These are phyloP conservation scores for Cyclotella kingstonii DNA, from an alignment of 108 stramenopile species.

Conservation along the genomic window DNA sequence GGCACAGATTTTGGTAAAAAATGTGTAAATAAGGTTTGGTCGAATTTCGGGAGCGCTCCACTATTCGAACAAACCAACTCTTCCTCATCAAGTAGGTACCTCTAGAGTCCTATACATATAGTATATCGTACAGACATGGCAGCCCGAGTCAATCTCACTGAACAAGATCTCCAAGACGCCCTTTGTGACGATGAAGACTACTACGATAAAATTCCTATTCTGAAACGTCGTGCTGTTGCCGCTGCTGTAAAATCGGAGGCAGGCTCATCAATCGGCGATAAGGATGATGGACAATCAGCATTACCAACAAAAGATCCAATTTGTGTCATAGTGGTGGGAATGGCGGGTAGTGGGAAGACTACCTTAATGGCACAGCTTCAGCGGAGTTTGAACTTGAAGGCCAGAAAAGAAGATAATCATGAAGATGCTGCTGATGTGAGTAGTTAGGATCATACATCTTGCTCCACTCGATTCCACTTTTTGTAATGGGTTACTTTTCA, in stretches of 20 bases:
- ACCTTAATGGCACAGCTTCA: conserved; percentile 79
- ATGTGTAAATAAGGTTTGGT: no score
- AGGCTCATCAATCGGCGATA: not conserved
- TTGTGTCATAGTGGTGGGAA: conserved; percentile 86
- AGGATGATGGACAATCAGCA: no score
- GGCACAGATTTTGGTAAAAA: no score
- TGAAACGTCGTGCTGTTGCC: conserved; percentile 25
- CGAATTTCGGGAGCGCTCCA: no score
- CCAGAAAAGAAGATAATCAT: conserved; percentile 10
- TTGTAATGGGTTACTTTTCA: not conserved
- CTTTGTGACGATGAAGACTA: not conserved
- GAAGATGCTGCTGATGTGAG: conserved; percentile 11
- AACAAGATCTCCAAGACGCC: not conserved
- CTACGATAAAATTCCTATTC: conserved; percentile 27
- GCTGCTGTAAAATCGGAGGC: not conserved
- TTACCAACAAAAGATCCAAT: conserved; percentile 51
- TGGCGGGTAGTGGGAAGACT: conserved; percentile 93
- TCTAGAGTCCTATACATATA: no score
- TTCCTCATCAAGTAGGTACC: no score
- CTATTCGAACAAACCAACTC: no score
- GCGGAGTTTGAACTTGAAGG: conserved; percentile 46
- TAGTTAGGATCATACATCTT: not conserved
- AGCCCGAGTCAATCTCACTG: conserved; percentile 8
- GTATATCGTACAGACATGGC: no score
- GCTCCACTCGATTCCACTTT: not conserved